These are phyloP conservation scores for Aureobasidium musti DNA, from an alignment of 2,329 filamentous ascomycete species.

Conservation along the genomic window DNA sequence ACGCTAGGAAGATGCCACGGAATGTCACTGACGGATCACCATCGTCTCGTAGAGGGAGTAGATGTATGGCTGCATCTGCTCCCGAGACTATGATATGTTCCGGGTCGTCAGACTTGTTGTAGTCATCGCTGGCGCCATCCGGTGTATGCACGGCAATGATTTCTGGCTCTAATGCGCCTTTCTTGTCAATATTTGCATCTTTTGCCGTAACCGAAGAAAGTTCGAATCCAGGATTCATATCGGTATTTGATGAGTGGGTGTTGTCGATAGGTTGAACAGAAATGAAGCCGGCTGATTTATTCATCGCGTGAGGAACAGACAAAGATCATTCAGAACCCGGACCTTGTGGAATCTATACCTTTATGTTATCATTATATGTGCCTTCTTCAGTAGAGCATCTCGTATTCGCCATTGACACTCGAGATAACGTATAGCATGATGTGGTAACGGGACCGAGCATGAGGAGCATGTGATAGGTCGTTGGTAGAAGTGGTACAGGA, in stretches of 20 bases:
- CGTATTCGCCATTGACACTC: constrained; percentile 9
- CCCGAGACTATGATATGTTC: constrained; percentile 54
- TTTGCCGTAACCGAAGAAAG: neutral
- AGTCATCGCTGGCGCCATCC: neutral
- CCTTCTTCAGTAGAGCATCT: neutral
- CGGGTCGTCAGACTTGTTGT: neutral
- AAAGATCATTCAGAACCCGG: no score
- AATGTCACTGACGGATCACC: constrained; percentile 56
- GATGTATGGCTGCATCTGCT: constrained; percentile 52
- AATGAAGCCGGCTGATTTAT: neutral
- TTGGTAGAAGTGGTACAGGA: neutral
- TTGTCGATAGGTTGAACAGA: neutral
- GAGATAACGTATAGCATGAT: constrained; percentile 1
- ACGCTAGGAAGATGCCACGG: constrained; percentile 55
- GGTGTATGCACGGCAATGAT: neutral
- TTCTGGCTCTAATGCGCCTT: neutral
- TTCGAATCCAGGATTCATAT: neutral
- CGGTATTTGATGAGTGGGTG: no score
- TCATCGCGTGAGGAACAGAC: neutral
- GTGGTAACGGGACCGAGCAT: neutral
- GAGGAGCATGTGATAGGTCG: neutral
- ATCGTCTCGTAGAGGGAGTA: constrained; percentile 57
- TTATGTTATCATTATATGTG: neutral
- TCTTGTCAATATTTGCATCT: neutral
- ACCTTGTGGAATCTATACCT: no score